Conservation (phyloP, 192 early-diverging fungal species). For the Endogone sp. region DNA sequence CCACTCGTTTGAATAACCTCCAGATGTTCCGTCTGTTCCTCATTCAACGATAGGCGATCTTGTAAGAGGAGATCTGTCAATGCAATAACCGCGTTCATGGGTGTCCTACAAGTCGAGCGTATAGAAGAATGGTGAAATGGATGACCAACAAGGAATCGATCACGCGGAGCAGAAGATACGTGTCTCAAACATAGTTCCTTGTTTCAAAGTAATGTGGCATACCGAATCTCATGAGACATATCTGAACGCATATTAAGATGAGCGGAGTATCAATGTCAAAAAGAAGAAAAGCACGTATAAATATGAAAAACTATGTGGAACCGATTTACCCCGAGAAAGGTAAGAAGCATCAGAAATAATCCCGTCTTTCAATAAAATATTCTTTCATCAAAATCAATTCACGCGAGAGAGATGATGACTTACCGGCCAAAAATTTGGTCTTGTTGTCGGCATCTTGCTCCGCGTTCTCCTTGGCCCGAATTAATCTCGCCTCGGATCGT, state of each 20-base stretch:
- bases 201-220: background rate
- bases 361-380: too few relatives aligned
- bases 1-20: conserved; percentile 55
- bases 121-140: background rate
- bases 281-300: too few relatives aligned
- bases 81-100: conserved; percentile 53
- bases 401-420: too few relatives aligned
- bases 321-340: too few relatives aligned
- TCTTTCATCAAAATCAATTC: too few relatives aligned
- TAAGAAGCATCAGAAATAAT: too few relatives aligned
- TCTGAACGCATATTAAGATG: conserved; percentile 15
- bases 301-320: too few relatives aligned
- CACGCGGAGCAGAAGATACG: background rate
- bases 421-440: conserved; percentile 44
- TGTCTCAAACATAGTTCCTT: background rate
- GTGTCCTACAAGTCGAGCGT: conserved; percentile 37
- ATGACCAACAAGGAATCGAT: background rate
- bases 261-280: background rate
- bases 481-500: conserved; percentile 30
- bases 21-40: conserved; percentile 43
- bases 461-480: conserved; percentile 39
- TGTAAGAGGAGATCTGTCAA: conserved; percentile 45
- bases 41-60: conserved; percentile 38
- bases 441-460: conserved; percentile 47
- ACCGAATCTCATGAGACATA: conserved; percentile 55